Conservation (phyloP, 169 alveolate species). For the Amoebophrya sp. region DNA sequence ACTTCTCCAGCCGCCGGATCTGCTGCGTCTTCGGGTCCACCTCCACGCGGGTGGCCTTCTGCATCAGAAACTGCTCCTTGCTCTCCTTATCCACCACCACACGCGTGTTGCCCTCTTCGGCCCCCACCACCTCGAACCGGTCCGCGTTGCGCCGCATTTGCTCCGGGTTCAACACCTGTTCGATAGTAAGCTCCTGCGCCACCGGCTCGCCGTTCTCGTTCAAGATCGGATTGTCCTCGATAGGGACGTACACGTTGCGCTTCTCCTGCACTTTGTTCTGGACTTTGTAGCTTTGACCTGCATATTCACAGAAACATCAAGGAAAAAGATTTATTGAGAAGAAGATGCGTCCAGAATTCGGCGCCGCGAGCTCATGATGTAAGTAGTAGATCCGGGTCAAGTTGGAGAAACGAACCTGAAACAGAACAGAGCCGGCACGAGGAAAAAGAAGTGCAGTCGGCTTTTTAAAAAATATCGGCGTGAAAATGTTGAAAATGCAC, state of each 20-base stretch:
- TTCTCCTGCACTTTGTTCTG: slow-evolving; percentile 23
- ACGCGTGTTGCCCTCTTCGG: slow-evolving; percentile 22
- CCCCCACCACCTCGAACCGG: slow-evolving; percentile 4
- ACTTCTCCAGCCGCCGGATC: slow-evolving; percentile 8
- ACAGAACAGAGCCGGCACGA: no score
- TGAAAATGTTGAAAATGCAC: no score
- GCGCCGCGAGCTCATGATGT: no score
- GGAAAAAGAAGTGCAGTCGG: no score
- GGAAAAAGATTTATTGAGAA: no score
- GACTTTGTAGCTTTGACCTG: not conserved
- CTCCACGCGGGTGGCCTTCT: slow-evolving; percentile 5
- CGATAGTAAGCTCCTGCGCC: not conserved
- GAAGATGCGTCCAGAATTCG: no score
- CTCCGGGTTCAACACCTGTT: not conserved
- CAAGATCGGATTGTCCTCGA: not conserved
- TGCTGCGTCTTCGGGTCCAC: slow-evolving; percentile 19
- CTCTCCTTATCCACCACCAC: not conserved
- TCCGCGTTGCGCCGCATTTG: slow-evolving; percentile 4
- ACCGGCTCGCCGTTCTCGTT: not conserved
- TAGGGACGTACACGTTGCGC: not conserved
- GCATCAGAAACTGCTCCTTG: slow-evolving; percentile 20
- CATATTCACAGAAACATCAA: no score
- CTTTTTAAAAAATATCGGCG: no score
- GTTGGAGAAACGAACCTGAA: no score
- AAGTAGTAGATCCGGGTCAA: no score